Evolutionary conservation across 768 basidiomycete genomes (phyloP), one percentile per base, ranked within the genome.

Genomic region (Rhizopogon sp.): DNA sequence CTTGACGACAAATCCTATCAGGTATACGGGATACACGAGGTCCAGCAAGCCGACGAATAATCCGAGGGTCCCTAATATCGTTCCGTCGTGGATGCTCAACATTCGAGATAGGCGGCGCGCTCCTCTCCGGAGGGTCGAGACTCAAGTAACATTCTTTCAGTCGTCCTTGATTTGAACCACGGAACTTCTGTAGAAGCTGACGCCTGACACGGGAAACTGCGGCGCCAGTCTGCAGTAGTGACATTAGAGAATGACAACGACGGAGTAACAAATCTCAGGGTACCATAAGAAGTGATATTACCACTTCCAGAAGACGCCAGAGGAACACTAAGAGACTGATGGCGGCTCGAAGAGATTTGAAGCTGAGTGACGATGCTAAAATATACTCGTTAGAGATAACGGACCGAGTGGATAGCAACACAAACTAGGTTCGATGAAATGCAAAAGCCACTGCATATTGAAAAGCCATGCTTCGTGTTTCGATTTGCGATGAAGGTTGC

Each of bases 21-120:
- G 79, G 78, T 57, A 80, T 79, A 11, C 78, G 74, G 40, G 79
- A 80, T 47, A 72, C 61, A 43, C 74, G 72, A 55, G 56, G 62
- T 25, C 64, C 61, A 49, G 60, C 33, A 11, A 39, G 52, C 25
- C 44, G 54, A 10, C 54, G 50, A 31, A 55, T 52, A n/a, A 55
- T 55, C 22, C 54, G 54, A 10, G 54, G 54, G 39, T 55, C 54
- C 37, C 35, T 20, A 17, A 6, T 13, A 33, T 16, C 46, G 35
- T 20, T 47, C 14, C 25, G 37, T 35, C 31, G 52, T 8, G 29
- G 31, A 29, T 6, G 44, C 33, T 20, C 35, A 14, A 25, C 17
- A 14, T 47, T 47, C 33, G 20, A 47, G 4, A 35, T 8, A 49
- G 17, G 47, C 9, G 47, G 9, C 9, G 31, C 33, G 10, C 31